Percentiles rank a stretch among this genome's conserved stretches.
Evolutionary conservation across 225 moss, liverwort and hornwort genomes (phyloP).

Genomic region (Physcomitrium patens): DNA sequence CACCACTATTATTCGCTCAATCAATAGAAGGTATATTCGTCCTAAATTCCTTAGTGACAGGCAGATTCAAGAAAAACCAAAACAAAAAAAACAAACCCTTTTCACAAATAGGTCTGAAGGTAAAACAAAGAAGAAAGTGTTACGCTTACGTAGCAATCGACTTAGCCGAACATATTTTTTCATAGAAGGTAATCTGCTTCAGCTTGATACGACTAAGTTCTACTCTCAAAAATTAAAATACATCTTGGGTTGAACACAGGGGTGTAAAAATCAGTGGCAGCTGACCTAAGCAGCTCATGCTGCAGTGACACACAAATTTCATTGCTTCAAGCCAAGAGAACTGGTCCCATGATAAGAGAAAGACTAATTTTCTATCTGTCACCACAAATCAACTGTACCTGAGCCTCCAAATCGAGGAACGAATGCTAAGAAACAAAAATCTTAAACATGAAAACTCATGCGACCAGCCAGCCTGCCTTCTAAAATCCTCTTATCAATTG

Average conservation of each 20-base stretch:
- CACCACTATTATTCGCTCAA: no score
- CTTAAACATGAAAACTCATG: conserved; percentile 57
- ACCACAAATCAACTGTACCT: background rate
- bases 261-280: background rate
- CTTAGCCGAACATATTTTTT: no score
- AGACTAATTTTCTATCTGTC: background rate
- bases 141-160: no score
- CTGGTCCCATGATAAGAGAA: background rate
- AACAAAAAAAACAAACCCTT: no score
- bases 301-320: background rate
- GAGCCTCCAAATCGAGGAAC: background rate
- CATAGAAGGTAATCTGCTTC: no score
- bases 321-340: background rate
- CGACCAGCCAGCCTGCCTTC: conserved; percentile 65
- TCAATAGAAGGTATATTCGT: no score
- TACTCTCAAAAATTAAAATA: no score
- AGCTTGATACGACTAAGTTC: no score
- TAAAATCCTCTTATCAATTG: conserved; percentile 68
- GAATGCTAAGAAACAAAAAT: background rate
- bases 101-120: no score
- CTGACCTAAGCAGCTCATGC: background rate
- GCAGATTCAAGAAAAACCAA: no score
- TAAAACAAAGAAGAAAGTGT: no score
- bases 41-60: no score
- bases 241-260: background rate